Percentiles rank a stretch among this genome's conserved stretches.
Evolutionary conservation across 192 early-diverging fungal genomes (phyloP).

Genomic region (Backusella tuberculispora): DNA sequence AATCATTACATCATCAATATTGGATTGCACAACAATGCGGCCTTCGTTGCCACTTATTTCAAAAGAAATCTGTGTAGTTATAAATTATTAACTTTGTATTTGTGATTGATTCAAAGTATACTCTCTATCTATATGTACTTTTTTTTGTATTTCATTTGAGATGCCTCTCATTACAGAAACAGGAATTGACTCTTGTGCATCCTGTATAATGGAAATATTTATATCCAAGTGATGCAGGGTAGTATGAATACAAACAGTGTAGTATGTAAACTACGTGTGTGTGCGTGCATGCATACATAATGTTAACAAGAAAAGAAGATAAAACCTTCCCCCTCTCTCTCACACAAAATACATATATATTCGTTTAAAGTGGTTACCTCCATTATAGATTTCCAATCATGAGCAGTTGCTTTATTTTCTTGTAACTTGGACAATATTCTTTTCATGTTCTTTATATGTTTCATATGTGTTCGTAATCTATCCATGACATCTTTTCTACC

Average conservation of each 20-base stretch:
- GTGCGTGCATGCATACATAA: too few species aligned
- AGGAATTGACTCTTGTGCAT: conserved; percentile 26
- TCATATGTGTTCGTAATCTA: conserved; percentile 36
- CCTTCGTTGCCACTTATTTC: conserved; percentile 63
- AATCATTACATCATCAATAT: conserved; percentile 45
- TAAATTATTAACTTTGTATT: conserved; percentile 42
- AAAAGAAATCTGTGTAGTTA: conserved; percentile 64
- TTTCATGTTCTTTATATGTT: conserved; percentile 41
- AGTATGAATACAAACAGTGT: conserved; percentile 55
- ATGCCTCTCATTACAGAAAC: not conserved
- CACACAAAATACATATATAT: not conserved
- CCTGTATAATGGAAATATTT: conserved; percentile 25
- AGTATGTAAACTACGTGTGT: conserved; percentile 56
- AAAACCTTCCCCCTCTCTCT: too few species aligned
- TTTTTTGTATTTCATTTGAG: not conserved
- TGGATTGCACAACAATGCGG: conserved; percentile 61
- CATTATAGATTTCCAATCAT: conserved; percentile 66
- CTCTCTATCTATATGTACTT: conserved; percentile 37
- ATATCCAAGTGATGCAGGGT: conserved; percentile 28
- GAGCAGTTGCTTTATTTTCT: conserved; percentile 45
- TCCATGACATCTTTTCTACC: conserved; percentile 36
- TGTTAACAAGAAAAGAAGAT: too few species aligned
- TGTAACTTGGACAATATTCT: conserved; percentile 43
- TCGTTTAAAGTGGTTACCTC: conserved; percentile 45
- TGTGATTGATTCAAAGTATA: conserved; percentile 57